Base-by-base conservation (phyloP, 805 yeast species). In the Kodamaea neixiangensis region DNA sequence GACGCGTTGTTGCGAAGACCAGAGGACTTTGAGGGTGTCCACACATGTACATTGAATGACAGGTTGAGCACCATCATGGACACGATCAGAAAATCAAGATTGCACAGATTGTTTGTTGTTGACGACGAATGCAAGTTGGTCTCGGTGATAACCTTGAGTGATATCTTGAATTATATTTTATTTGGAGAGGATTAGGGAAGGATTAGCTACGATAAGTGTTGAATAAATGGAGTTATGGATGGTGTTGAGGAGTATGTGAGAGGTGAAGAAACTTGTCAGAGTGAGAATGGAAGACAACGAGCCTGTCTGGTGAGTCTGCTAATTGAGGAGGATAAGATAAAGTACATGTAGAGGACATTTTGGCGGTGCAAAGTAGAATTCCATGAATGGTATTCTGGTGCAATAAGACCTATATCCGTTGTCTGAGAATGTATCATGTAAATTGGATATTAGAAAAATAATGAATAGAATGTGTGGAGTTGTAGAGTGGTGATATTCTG, bases 11-110 rank as follows among this genome's bases (percentile, higher is more conserved):
- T 94, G 83, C 83, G 96, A 69, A 78, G 97, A 64, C 85, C 96
- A 3, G 97, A 92, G 59, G 97, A 94, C 65, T 94, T 93, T 61
- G 98, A 94, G 69, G 99, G 99, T 52, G 98, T 94, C 11, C 89
- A 91, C 69, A 94, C 98, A 0, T 94, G 99, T 70, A 89, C 97
- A 0, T 77, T 84, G 57, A 80, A 84, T 58, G 99, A 94, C 66
- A 79, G 92, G 55, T 73, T 94, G 51, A 86, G 93, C 54, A 89
- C 96, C 13, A 87, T 94, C 51, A 80, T 94, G 84, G 97, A 92
- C 65, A 92, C 96, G 33, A 90, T 94, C 53, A 81, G 97, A 61
- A 87, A 91, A 59, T 85, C 96, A 31, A 81, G 98, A 58, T 78
- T 94, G 54, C 97, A 94, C 66, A 80, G 99, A 67, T 79, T 94